Base-by-base conservation (phyloP, 164 flowering plant genomes). In the Kalanchoe fedtschenkoi region DNA sequence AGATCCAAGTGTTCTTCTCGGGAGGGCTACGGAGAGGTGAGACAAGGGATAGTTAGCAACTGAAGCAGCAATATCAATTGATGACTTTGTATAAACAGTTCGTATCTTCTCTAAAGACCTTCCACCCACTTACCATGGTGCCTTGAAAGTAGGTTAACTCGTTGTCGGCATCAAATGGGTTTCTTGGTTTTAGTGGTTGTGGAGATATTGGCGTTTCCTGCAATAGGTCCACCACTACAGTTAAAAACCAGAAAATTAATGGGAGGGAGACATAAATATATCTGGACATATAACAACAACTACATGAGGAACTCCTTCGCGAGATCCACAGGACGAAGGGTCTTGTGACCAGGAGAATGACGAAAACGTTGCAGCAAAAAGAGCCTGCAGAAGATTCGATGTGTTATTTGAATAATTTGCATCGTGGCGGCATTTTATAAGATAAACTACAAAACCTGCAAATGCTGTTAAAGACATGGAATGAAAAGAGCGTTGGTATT, bases 291-390 rank as follows among this genome's bases (percentile, higher is more conserved):
- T 44, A n/a, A 44, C 51, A n/a, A 44, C 51, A 17, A 44, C 10
- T 22, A 22, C 28, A 47, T 5, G 28, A 47, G 54, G 54, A 47
- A 22, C 10, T 47, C 29, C 22, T 47, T 21, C 29, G 13, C 54
- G 28, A 7, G 54, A 21, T 21, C 22, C 54, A 47, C 29, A 5
- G 30, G 29, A 47, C 6, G 54, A 22, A 13, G 54, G 54, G 13
- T 26, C 30, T 47, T 47, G 54, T 47, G 54, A 47, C 54, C 54
- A 47, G 54, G 54, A 47, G 29, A 47, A 47, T 9, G 54, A 21
- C 9, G 54, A 22, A 29, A 47, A 47, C 9, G 54, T 47, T 19
- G 54, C 28, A 24, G 54, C 28, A 24, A 47, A 47, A 21, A 47
- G 54, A 24, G 54, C 54, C 54, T 47, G 54, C 13, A 22, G 13